Evolutionary conservation across 1,284 basidiomycete species (phyloP).

Genomic region (Apiotrichum veenhuisii): DNA sequence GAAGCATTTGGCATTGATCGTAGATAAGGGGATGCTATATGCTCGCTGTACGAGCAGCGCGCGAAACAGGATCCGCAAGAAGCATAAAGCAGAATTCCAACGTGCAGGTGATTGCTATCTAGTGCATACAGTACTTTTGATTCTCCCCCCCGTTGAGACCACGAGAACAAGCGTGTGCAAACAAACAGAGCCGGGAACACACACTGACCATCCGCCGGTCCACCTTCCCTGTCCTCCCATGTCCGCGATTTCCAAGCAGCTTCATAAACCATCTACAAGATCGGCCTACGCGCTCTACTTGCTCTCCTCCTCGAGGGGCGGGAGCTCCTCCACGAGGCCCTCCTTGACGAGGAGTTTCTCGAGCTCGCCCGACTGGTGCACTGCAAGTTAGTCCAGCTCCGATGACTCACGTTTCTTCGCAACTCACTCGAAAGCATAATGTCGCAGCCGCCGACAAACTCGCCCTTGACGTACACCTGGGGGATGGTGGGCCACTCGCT

Average conservation of each 20-base stretch:
- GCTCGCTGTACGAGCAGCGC: too few species aligned
- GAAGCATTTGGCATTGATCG: too few species aligned
- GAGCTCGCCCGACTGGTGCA: constrained; percentile 95
- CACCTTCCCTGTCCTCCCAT: too few species aligned
- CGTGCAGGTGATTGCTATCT: too few species aligned
- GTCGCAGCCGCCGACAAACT: constrained; percentile 96
- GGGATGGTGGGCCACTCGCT: constrained; percentile 98
- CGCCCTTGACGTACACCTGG: constrained; percentile 89
- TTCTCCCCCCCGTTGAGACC: too few species aligned
- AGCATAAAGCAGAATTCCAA: too few species aligned
- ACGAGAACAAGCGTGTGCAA: too few species aligned
- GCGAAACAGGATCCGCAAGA: too few species aligned
- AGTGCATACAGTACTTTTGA: too few species aligned
- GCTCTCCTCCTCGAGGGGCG: constrained; percentile 31
- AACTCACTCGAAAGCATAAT: constrained; percentile 84
- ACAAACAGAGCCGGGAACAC: too few species aligned
- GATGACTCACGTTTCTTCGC: not conserved
- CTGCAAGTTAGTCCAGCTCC: constrained; percentile 48
- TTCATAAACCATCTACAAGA: constrained; percentile 1
- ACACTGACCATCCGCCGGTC: too few species aligned
- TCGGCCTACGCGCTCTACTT: constrained; percentile 2
- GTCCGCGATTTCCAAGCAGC: not conserved
- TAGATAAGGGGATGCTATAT: too few species aligned
- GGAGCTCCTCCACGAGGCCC: constrained; percentile 59
- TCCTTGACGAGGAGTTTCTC: constrained; percentile 75